A percentile compares a stretch with the other conserved stretches of the same genome.
These are phyloP conservation scores for Lipomyces orientalis DNA, from an alignment of 805 yeast genomes.

Conservation along the genomic window DNA sequence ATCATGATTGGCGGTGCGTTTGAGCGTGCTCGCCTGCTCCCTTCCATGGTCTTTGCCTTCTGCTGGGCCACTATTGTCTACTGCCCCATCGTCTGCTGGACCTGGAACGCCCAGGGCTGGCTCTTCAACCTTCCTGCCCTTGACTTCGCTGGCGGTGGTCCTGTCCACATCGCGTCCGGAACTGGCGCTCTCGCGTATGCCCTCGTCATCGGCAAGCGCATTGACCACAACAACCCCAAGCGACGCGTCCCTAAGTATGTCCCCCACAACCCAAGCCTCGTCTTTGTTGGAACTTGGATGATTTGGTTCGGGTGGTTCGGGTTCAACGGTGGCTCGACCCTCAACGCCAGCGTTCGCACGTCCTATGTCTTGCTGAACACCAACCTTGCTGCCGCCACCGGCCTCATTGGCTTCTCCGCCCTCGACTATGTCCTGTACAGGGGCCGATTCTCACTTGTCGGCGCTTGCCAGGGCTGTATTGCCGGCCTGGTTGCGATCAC, in stretches of 20 bases:
- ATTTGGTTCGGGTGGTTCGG: constrained; percentile 99
- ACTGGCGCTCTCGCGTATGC: constrained; percentile 95
- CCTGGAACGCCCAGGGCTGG: constrained; percentile 97
- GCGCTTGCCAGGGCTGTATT: constrained; percentile 91
- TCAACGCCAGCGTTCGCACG: constrained; percentile 89
- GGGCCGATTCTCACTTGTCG: constrained; percentile 81
- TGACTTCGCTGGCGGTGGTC: constrained; percentile 99
- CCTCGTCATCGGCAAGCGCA: constrained; percentile 88
- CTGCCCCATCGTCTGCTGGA: constrained; percentile 96
- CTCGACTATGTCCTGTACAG: constrained; percentile 74
- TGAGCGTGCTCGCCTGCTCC: constrained; percentile 94
- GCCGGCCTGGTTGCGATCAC: constrained; percentile 95
- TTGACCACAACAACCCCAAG: constrained; percentile 45
- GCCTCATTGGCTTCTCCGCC: constrained; percentile 94
- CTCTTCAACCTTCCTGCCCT: constrained; percentile 77
- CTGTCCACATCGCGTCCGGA: constrained; percentile 95
- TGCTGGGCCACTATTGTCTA: constrained; percentile 95
- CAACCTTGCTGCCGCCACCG: constrained; percentile 89
- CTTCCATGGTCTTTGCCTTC: constrained; percentile 94
- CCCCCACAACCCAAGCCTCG: constrained; percentile 90
- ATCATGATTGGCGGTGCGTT: constrained; percentile 98
- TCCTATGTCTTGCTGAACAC: constrained; percentile 94
- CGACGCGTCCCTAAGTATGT: constrained; percentile 26
- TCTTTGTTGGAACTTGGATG: constrained; percentile 92
- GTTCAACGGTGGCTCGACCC: constrained; percentile 98